Base-by-base conservation (phyloP, 2,329 filamentous ascomycete species). In the Cladophialophora immunda region DNA sequence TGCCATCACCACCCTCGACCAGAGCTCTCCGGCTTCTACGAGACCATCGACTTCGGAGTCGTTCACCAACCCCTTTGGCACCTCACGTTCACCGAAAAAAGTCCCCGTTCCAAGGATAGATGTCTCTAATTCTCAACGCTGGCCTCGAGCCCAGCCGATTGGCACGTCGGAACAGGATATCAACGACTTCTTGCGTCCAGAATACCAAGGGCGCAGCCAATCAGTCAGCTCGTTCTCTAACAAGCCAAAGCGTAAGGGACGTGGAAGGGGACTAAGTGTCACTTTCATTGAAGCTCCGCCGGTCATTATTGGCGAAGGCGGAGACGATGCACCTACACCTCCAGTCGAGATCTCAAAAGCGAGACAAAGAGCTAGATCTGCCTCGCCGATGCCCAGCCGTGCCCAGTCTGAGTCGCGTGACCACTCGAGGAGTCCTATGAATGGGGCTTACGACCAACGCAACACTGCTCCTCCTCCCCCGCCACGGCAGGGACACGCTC, bases 301-400 rank as follows among this genome's bases (percentile, higher is more conserved):
- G 6, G 90, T 93, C 55, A 80, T 97, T 68, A 97, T 98, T 75
- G 94, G 94, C 55, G 90, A 94, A 78, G 94, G 94, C 65, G 94
- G 94, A 36, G 94, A 97, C 75, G 93, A 97, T 77, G 90, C 91
- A 62, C 89, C 92, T 62, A 81, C 86, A 8, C 91, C 92, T 1
- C 86, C 89, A 1, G 82, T 88, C 22, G 91, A 95, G 75, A 90
- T 97, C 62, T 89, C 88, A 41, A 70, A 67, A 55, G 70, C 69
- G 13, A 70, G 65, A 52, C 69, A 67, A 32, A 61, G 71, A 36
- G 70, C 71, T 3, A 67, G 70, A 59, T 73, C 71, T 15, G 66
- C 67, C 30, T 72, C 71, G 25, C 71, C 71, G 4, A 58, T 66
- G 57, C 27, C 58, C 17, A 56, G 22, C 25, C 60, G 59, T 17